A percentile compares a stretch with the other conserved stretches of the same genome.
These are phyloP conservation scores for Fusarium torulosum DNA, from an alignment of 2,329 filamentous ascomycete species.

Conservation along the genomic window DNA sequence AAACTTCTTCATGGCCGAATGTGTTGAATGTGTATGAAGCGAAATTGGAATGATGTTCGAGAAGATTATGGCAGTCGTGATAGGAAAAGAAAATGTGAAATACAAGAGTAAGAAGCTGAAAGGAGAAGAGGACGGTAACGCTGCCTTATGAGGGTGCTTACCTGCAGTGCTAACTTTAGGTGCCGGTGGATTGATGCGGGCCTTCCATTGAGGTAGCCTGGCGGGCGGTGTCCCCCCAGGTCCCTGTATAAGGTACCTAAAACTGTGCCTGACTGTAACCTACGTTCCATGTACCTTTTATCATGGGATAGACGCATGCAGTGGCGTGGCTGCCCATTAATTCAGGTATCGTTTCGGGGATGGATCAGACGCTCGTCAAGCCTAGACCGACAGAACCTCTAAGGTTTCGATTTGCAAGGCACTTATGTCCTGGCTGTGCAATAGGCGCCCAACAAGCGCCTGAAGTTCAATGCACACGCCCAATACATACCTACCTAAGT, in stretches of 20 bases:
- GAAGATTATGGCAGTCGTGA: conserved; percentile 3
- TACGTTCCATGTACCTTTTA: conserved; percentile 4
- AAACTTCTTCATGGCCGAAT: conserved; percentile 68
- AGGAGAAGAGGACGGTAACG: conserved; percentile 36
- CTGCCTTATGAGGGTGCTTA: conserved; percentile 39
- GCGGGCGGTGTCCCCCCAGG: conserved; percentile 36
- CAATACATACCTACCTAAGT: background rate
- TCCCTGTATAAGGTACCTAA: background rate
- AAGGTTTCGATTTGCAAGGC: conserved; percentile 23
- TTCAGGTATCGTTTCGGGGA: conserved; percentile 41
- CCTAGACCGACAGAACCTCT: conserved; percentile 31
- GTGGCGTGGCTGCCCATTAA: conserved; percentile 29
- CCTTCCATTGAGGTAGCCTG: conserved; percentile 30
- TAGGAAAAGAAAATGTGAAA: background rate
- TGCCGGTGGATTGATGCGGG: conserved; percentile 19
- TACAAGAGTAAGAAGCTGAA: conserved; percentile 22
- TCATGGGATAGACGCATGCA: conserved; percentile 9
- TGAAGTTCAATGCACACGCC: conserved; percentile 13
- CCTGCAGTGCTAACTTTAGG: conserved; percentile 16
- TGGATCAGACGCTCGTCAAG: conserved; percentile 41
- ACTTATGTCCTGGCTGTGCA: conserved; percentile 16
- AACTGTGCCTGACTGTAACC: conserved; percentile 1
- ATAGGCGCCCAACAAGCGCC: conserved; percentile 42
- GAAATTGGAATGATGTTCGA: conserved; percentile 2
- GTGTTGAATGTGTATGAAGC: conserved; percentile 1